A percentile compares a stretch with the other conserved stretches of the same genome.
Evolutionary conservation across 1,139 yeast species (phyloP).

Genomic region (Debaryomyces udenii): DNA sequence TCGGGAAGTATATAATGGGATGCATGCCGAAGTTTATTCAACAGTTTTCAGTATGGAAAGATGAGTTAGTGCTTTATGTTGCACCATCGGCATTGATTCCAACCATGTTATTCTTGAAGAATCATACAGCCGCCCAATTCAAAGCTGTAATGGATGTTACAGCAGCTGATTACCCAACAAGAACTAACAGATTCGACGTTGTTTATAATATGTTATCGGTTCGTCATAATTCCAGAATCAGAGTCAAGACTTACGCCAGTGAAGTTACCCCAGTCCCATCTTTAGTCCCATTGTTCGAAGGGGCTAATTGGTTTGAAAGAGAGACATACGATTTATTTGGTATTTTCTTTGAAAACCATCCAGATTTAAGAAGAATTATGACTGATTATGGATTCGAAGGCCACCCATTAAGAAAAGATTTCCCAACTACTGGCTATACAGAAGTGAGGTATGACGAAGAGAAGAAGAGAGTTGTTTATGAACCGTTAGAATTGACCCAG

Average conservation of each 20-base stretch:
- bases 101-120: slow-evolving; percentile 66
- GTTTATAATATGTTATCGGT: slow-evolving; percentile 81
- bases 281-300: slow-evolving; percentile 67
- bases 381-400: slow-evolving; percentile 95
- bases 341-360: slow-evolving; percentile 84
- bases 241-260: slow-evolving; percentile 87
- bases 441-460: slow-evolving; percentile 91
- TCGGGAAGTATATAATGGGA: slow-evolving; percentile 78
- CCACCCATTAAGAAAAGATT: slow-evolving; percentile 88
- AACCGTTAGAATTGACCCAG: slow-evolving; percentile 87
- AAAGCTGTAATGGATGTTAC: slow-evolving; percentile 81
- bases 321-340: slow-evolving; percentile 88
- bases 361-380: slow-evolving; percentile 86
- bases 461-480: slow-evolving; percentile 86
- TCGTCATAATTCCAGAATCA: slow-evolving; percentile 82
- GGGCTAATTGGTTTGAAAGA: slow-evolving; percentile 90
- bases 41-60: slow-evolving; percentile 89
- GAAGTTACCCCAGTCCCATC: slow-evolving; percentile 85
- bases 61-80: slow-evolving; percentile 75
- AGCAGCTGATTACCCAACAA: slow-evolving; percentile 84
- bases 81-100: slow-evolving; percentile 79
- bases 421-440: slow-evolving; percentile 90
- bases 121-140: slow-evolving; percentile 82
- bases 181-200: slow-evolving; percentile 84
- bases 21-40: slow-evolving; percentile 83